Evolutionary conservation across 1,139 yeast species (phyloP).

Genomic region (Taphrina deformans): DNA sequence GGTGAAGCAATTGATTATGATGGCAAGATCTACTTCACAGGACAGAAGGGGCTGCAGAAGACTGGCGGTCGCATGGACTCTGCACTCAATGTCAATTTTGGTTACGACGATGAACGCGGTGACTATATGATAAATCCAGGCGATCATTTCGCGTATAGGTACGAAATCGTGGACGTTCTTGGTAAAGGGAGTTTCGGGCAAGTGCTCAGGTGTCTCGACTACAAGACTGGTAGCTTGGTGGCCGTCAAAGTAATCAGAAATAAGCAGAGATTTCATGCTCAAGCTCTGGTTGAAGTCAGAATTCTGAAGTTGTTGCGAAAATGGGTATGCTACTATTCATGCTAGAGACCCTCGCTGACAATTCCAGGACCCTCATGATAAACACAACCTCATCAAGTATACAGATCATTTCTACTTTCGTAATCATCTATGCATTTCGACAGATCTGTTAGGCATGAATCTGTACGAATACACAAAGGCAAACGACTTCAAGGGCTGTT

Average conservation of each 20-base stretch:
- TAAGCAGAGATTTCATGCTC: slow-evolving; percentile 70
- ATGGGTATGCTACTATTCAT: slow-evolving; percentile 39
- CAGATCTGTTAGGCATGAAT: slow-evolving; percentile 70
- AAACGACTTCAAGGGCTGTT: slow-evolving; percentile 62
- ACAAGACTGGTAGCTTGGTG: slow-evolving; percentile 57
- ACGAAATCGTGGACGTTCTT: slow-evolving; percentile 58
- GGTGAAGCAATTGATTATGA: slow-evolving; percentile 54
- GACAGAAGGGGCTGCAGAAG: slow-evolving; percentile 41
- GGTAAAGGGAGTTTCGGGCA: slow-evolving; percentile 88
- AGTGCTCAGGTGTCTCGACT: slow-evolving; percentile 70
- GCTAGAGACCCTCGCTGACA: not conserved
- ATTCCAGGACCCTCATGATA: slow-evolving; percentile 51
- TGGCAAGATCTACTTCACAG: slow-evolving; percentile 49
- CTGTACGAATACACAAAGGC: slow-evolving; percentile 66
- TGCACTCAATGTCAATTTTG: slow-evolving; percentile 53
- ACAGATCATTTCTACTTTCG: slow-evolving; percentile 74
- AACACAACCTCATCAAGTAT: slow-evolving; percentile 56
- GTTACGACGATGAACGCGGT: slow-evolving; percentile 70
- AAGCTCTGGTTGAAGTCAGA: slow-evolving; percentile 76
- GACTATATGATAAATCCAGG: slow-evolving; percentile 59
- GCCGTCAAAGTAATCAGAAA: slow-evolving; percentile 79
- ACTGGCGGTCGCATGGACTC: slow-evolving; percentile 50
- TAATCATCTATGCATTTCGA: slow-evolving; percentile 78
- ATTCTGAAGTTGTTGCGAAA: slow-evolving; percentile 55
- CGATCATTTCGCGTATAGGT: slow-evolving; percentile 77